phyloP scores from a whole-genome alignment of 192 early-diverging fungal species.

The Dissophora globulifera region DNA sequence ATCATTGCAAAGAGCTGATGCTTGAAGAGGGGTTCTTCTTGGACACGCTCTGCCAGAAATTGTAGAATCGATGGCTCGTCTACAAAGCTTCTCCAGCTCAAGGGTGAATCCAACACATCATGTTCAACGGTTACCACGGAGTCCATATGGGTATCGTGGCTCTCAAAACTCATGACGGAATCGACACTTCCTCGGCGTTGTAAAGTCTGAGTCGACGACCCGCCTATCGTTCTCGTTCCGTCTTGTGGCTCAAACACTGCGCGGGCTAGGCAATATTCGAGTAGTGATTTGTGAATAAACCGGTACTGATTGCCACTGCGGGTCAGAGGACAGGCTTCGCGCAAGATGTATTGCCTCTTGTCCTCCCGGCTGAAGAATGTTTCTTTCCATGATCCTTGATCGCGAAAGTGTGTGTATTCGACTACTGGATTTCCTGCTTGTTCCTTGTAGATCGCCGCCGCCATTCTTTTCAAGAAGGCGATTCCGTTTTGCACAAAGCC shows the following conservation, averaged over 20 bases:
- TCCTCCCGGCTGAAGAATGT: not conserved
- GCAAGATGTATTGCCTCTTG: conserved; percentile 11
- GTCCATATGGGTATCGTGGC: not conserved
- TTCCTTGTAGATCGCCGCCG: conserved; percentile 17
- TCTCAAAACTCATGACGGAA: not conserved
- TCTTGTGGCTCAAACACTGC: conserved; percentile 14
- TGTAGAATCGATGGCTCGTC: conserved; percentile 4
- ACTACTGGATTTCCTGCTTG: conserved; percentile 20
- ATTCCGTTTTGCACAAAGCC: conserved; percentile 18
- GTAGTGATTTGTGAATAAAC: conserved; percentile 9
- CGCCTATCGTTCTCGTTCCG: not conserved
- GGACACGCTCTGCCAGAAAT: conserved; percentile 12
- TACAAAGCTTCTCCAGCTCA: conserved; percentile 4
- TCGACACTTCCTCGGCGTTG: not conserved
- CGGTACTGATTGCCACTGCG: conserved; percentile 5
- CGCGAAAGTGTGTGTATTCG: not conserved
- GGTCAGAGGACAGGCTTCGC: not conserved
- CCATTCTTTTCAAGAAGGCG: conserved; percentile 9
- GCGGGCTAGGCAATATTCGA: conserved; percentile 6
- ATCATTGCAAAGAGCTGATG: conserved; percentile 4
- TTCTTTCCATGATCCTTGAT: conserved; percentile 7
- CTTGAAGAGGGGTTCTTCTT: conserved; percentile 6
- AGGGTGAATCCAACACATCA: not conserved
- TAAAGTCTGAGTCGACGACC: not conserved
- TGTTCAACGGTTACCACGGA: not conserved